These are phyloP conservation scores for Ascomycota sp. DNA, from an alignment of 2,329 filamentous ascomycete species.

Conservation along the genomic window DNA sequence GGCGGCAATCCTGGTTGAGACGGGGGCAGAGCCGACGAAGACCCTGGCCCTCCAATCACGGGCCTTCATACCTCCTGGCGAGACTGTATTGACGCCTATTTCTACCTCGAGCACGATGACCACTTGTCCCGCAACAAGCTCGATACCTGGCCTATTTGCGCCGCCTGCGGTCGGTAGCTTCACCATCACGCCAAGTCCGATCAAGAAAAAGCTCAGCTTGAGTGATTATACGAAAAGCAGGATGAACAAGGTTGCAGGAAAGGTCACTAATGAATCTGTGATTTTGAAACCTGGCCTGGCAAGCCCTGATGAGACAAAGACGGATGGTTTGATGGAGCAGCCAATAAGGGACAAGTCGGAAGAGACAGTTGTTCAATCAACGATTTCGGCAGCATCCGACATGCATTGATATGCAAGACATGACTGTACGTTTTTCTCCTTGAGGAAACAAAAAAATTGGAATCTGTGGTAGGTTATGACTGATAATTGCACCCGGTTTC, in stretches of 20 bases:
- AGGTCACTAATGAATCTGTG: conserved; percentile 9
- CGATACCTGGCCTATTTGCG: conserved; percentile 20
- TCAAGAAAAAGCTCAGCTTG: conserved; percentile 44
- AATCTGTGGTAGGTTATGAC: too few relatives aligned
- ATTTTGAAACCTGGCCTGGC: conserved; percentile 13
- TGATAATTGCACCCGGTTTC: too few relatives aligned
- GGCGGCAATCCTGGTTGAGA: conserved; percentile 2
- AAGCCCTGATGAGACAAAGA: conserved; percentile 15
- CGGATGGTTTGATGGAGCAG: conserved; percentile 13
- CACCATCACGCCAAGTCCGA: conserved; percentile 29
- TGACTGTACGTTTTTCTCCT: conserved; percentile 4
- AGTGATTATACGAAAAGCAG: conserved; percentile 42
- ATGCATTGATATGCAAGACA: conserved; percentile 8
- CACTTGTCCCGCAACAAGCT: conserved; percentile 26
- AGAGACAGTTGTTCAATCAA: conserved; percentile 6
- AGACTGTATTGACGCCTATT: conserved; percentile 21
- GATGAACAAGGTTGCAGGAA: conserved; percentile 28
- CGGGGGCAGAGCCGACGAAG: conserved; percentile 6
- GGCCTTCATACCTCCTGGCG: conserved; percentile 6
- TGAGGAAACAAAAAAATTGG: too few relatives aligned
- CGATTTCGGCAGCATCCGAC: conserved; percentile 8
- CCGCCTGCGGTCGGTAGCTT: conserved; percentile 19
- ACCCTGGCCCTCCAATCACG: conserved; percentile 10
- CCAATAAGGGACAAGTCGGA: conserved; percentile 9
- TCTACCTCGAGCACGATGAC: conserved; percentile 20